Evolutionary conservation across 208 protist species (phyloP).

Genomic region (Trypanosoma avium): DNA sequence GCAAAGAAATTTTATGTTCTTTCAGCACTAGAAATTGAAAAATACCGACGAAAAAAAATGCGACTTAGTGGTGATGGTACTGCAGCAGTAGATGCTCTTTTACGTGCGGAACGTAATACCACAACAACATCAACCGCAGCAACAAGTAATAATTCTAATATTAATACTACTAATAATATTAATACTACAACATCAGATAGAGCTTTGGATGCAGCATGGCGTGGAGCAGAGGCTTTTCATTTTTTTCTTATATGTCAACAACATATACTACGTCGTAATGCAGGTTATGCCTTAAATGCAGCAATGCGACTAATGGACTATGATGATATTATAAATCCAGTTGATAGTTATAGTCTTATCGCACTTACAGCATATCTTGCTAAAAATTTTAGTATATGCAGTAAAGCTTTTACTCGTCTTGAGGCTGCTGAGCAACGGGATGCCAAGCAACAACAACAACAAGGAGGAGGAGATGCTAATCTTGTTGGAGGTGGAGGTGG

Average conservation of each 20-base stretch:
- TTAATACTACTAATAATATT: too few relatives aligned
- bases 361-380: slow-evolving; percentile 92
- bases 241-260: slow-evolving; percentile 93
- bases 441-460: slow-evolving; percentile 45
- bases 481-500: slow-evolving; percentile 16
- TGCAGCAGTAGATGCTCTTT: slow-evolving; percentile 72
- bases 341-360: slow-evolving; percentile 94
- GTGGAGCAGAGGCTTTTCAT: slow-evolving; percentile 95
- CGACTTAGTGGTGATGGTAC: slow-evolving; percentile 58
- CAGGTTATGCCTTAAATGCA: slow-evolving; percentile 68
- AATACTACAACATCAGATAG: slow-evolving; percentile 69
- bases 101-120: slow-evolving; percentile 66
- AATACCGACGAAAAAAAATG: slow-evolving; percentile 73
- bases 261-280: slow-evolving; percentile 76
- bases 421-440: slow-evolving; percentile 78
- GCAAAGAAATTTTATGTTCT: slow-evolving; percentile 97
- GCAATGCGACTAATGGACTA: slow-evolving; percentile 94
- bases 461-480: slow-evolving; percentile 24
- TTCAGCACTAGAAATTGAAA: slow-evolving; percentile 94
- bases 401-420: slow-evolving; percentile 94
- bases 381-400: slow-evolving; percentile 93
- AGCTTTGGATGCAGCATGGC: slow-evolving; percentile 89
- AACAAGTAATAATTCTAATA: too few relatives aligned
- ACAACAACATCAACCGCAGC: too few relatives aligned
- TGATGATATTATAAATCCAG: slow-evolving; percentile 90